Evolutionary conservation across 2,329 filamentous ascomycete genomes (phyloP).

Genomic region (Colletotrichum echinochloae): DNA sequence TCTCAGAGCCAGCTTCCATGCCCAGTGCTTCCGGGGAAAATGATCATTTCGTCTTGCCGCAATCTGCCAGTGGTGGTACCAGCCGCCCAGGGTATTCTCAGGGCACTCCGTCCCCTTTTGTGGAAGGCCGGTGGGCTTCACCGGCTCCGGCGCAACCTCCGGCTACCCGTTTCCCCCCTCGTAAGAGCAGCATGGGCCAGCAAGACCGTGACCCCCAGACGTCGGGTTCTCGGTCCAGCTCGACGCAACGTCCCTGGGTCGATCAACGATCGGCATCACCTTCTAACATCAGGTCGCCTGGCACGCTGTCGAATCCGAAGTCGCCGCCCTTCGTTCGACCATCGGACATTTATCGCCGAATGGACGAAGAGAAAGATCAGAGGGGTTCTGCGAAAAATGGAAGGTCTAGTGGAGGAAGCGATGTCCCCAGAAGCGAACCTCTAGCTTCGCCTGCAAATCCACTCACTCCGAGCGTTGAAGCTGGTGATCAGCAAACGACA

Average conservation of each 20-base stretch:
- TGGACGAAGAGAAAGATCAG: slow-evolving; percentile 73
- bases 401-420: slow-evolving; percentile 67
- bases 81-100: slow-evolving; percentile 31
- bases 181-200: slow-evolving; percentile 72
- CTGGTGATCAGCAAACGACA: slow-evolving; percentile 33
- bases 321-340: slow-evolving; percentile 76
- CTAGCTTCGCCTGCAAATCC: slow-evolving; percentile 16
- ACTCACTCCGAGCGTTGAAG: slow-evolving; percentile 21
- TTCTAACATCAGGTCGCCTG: slow-evolving; percentile 48
- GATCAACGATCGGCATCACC: slow-evolving; percentile 56
- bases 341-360: slow-evolving; percentile 80
- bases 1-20: slow-evolving; percentile 28
- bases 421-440: slow-evolving; percentile 37
- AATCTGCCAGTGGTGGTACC: slow-evolving; percentile 33
- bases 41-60: slow-evolving; percentile 43
- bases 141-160: slow-evolving; percentile 41
- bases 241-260: slow-evolving; percentile 48
- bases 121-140: slow-evolving; percentile 14
- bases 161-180: slow-evolving; percentile 64
- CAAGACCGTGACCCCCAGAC: slow-evolving; percentile 47
- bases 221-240: slow-evolving; percentile 47
- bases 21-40: slow-evolving; percentile 37
- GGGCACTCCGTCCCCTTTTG: slow-evolving; percentile 27
- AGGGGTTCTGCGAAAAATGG: slow-evolving; percentile 68
- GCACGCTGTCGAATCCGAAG: slow-evolving; percentile 63